These are phyloP conservation scores for Termitomyces sp. DNA, from an alignment of 768 basidiomycete genomes.

Conservation along the genomic window DNA sequence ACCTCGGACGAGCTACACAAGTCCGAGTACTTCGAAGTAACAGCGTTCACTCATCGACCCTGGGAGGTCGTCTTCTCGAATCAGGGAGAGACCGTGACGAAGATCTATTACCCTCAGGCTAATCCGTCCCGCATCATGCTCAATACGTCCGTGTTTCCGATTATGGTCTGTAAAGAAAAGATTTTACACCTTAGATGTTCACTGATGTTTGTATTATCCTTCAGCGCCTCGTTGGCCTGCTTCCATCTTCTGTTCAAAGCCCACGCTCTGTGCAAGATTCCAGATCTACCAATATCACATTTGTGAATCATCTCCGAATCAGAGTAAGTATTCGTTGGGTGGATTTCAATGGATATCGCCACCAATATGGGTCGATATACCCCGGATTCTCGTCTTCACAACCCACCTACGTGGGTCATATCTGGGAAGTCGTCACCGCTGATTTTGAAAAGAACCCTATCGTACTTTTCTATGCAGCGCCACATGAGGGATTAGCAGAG, in stretches of 20 bases:
- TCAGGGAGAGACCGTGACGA: neutral
- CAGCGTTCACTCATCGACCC: neutral
- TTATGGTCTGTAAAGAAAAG: neutral
- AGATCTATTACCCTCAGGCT: neutral
- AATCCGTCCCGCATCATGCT: neutral
- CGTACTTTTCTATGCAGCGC: conserved; percentile 3
- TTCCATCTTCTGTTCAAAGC: neutral
- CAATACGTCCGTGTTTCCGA: neutral
- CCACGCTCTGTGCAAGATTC: neutral
- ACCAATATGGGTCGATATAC: neutral
- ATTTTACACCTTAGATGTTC: neutral
- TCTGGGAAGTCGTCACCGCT: conserved; percentile 2
- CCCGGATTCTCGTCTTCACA: conserved; percentile 1
- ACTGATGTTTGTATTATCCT: neutral
- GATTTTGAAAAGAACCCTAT: neutral
- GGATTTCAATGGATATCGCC: neutral
- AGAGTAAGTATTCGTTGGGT: conserved; percentile 5
- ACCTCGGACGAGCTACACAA: neutral
- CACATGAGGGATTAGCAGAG: neutral
- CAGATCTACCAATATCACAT: conserved; percentile 5
- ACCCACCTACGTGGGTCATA: conserved; percentile 6
- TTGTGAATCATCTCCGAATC: conserved; percentile 6
- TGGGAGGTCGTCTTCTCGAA: conserved; percentile 6
- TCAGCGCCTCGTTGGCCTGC: neutral
- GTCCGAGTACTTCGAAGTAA: neutral